Conservation (phyloP, 768 basidiomycete genomes). For the Boletellus ananiceps region DNA sequence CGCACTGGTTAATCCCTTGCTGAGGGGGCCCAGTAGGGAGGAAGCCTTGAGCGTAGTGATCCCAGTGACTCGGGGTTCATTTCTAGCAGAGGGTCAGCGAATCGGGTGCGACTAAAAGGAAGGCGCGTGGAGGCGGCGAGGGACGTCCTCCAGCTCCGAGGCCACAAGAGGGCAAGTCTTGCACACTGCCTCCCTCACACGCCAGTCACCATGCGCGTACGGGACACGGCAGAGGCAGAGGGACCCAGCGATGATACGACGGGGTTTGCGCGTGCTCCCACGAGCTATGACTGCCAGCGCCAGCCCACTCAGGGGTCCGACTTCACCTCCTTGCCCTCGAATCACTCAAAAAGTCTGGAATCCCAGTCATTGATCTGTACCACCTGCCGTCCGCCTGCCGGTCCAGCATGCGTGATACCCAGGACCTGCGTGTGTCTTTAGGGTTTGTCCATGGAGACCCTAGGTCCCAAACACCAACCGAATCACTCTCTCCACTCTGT, state of each 20-base stretch:
- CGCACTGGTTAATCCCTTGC: constrained; percentile 24
- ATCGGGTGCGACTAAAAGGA: constrained; percentile 6
- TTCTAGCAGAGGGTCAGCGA: constrained; percentile 1
- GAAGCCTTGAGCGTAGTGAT: constrained; percentile 10
- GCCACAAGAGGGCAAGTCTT: constrained; percentile 4
- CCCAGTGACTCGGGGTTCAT: constrained; percentile 16
- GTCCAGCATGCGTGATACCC: constrained; percentile 28
- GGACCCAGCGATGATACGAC: not conserved
- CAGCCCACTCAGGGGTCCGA: constrained; percentile 31
- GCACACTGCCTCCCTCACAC: constrained; percentile 12
- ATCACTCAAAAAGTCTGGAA: constrained; percentile 30
- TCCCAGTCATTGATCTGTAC: constrained; percentile 31
- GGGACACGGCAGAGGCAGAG: not conserved
- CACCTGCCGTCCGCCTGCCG: constrained; percentile 31
- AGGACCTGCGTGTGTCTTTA: constrained; percentile 29
- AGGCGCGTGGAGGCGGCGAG: constrained; percentile 22
- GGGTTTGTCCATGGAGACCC: constrained; percentile 28
- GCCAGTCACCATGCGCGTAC: constrained; percentile 3
- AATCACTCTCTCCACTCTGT: constrained; percentile 19
- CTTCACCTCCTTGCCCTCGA: constrained; percentile 17
- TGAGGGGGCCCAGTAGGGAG: not conserved
- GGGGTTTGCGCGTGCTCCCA: constrained; percentile 21
- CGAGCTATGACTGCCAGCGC: constrained; percentile 18
- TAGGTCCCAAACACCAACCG: constrained; percentile 21
- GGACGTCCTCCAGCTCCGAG: constrained; percentile 5